These are phyloP conservation scores for Erodium trifolium DNA, from an alignment of 441 rosid species.

Conservation along the genomic window DNA sequence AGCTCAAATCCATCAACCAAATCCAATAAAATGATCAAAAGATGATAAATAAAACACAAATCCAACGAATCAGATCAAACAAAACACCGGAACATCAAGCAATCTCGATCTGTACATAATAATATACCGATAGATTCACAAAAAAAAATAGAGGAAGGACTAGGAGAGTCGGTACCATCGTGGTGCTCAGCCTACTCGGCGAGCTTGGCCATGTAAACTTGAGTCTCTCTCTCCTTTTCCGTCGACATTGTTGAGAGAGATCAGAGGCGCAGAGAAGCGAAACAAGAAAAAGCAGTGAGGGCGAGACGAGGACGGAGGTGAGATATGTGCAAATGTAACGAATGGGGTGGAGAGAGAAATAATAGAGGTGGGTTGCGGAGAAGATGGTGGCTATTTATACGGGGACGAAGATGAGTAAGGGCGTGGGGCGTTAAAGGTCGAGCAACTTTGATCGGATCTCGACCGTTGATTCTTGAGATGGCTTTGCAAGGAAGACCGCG, in stretches of 20 bases:
- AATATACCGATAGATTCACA: no score
- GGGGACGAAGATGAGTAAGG: not conserved
- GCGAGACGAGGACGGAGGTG: not conserved
- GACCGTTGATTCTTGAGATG: slow-evolving; percentile 31
- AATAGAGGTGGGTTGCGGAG: slow-evolving; percentile 1
- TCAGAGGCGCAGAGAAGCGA: not conserved
- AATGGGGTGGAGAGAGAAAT: not conserved
- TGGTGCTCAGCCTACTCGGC: slow-evolving; percentile 95
- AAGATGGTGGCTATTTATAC: slow-evolving; percentile 1
- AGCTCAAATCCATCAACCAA: not conserved
- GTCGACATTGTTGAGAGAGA: slow-evolving; percentile 34
- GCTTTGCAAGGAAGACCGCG: slow-evolving; percentile 27
- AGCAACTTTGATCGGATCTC: slow-evolving; percentile 39
- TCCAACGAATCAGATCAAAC: not conserved
- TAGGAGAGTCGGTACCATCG: slow-evolving; percentile 40
- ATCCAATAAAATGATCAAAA: not conserved
- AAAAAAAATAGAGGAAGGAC: no score
- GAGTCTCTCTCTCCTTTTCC: slow-evolving; percentile 78
- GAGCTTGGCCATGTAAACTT: slow-evolving; percentile 96
- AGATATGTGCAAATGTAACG: not conserved
- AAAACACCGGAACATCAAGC: not conserved
- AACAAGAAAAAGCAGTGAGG: no score
- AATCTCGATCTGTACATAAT: no score
- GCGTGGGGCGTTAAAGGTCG: slow-evolving; percentile 14
- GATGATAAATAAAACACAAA: not conserved